phyloP scores from a whole-genome alignment of 805 yeast species.

The Saccharomycopsis fodiens region DNA sequence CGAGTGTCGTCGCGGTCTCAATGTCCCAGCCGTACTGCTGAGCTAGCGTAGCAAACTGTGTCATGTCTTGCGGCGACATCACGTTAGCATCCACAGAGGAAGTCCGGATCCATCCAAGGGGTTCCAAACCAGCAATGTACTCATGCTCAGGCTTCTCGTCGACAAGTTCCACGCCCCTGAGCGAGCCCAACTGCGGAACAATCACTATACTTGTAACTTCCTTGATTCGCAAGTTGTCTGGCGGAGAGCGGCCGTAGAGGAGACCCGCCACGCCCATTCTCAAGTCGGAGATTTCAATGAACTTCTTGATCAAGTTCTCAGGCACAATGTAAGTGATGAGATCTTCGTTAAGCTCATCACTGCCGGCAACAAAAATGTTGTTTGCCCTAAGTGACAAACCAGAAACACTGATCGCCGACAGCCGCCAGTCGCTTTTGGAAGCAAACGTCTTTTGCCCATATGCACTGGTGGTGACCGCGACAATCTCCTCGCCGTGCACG shows the following conservation, averaged over 20 bases:
- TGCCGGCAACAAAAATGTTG: slow-evolving; percentile 64
- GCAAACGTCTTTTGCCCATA: slow-evolving; percentile 81
- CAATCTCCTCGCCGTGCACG: slow-evolving; percentile 94
- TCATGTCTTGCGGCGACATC: slow-evolving; percentile 65
- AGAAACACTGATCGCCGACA: slow-evolving; percentile 72
- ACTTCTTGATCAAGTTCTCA: slow-evolving; percentile 65
- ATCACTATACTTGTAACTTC: slow-evolving; percentile 70
- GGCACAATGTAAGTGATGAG: slow-evolving; percentile 73
- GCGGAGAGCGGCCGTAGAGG: slow-evolving; percentile 73
- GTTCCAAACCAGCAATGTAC: slow-evolving; percentile 51
- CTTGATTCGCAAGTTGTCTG: slow-evolving; percentile 62
- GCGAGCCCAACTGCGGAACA: slow-evolving; percentile 83
- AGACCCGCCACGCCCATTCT: slow-evolving; percentile 78
- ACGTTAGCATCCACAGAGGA: slow-evolving; percentile 57
- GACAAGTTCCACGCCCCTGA: slow-evolving; percentile 58
- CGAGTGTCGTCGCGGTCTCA: slow-evolving; percentile 43
- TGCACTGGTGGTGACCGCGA: slow-evolving; percentile 84
- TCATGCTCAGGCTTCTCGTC: slow-evolving; percentile 33
- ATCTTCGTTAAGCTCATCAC: slow-evolving; percentile 49
- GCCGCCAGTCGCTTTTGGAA: slow-evolving; percentile 88
- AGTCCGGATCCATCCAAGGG: slow-evolving; percentile 94
- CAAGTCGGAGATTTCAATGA: slow-evolving; percentile 73
- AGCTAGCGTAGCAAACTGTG: slow-evolving; percentile 41
- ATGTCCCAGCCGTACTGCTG: slow-evolving; percentile 32
- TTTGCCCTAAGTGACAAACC: slow-evolving; percentile 67